Evolutionary conservation across 768 basidiomycete species (phyloP).

Genomic region (Gloeostereum incarnatum): DNA sequence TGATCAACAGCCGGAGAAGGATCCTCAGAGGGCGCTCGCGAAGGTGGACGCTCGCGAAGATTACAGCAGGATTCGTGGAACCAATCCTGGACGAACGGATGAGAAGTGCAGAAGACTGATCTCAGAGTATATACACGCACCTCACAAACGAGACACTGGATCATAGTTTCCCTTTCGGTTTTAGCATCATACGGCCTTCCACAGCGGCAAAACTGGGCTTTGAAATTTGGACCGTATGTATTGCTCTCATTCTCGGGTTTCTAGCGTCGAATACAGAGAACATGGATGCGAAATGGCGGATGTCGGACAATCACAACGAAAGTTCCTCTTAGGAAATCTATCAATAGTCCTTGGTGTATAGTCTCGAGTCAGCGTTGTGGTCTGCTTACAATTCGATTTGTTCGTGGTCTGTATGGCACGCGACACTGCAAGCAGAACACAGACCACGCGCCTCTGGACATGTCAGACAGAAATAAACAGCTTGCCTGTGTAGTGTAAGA

Average conservation of each 20-base stretch:
- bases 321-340: constrained; percentile 73
- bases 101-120: constrained; percentile 1
- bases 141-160: constrained; percentile 82
- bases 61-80: constrained; percentile 87
- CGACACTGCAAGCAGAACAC: constrained; percentile 78
- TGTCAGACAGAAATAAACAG: constrained; percentile 73
- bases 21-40: constrained; percentile 31
- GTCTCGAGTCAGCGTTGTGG: too few species aligned
- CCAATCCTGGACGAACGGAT: constrained; percentile 57
- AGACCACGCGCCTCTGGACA: constrained; percentile 62
- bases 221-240: constrained; percentile 68
- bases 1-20: constrained; percentile 5
- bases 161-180: constrained; percentile 77
- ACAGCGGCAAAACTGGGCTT: constrained; percentile 67
- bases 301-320: constrained; percentile 84
- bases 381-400: constrained; percentile 70
- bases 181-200: constrained; percentile 60
- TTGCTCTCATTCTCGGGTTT: constrained; percentile 55
- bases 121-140: constrained; percentile 30
- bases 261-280: constrained; percentile 41
- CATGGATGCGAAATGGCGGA: constrained; percentile 49
- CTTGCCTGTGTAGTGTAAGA: constrained; percentile 36
- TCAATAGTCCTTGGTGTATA: too few species aligned
- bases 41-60: constrained; percentile 55
- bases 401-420: constrained; percentile 82